Base-by-base conservation (phyloP, 257 asterid species). In the Solanum piurae region DNA sequence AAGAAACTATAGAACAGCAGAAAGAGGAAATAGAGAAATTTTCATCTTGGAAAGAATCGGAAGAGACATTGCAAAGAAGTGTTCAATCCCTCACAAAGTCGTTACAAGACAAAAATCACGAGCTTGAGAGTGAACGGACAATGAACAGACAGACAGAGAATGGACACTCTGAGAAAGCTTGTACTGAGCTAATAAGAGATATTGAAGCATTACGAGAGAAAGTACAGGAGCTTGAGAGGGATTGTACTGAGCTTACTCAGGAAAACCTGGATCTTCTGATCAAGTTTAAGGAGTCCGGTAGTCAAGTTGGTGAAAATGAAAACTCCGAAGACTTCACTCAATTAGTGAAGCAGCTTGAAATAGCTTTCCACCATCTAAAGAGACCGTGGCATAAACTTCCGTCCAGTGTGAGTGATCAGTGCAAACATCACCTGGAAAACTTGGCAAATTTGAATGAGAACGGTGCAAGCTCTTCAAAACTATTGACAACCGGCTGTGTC, bases 201-300 rank as follows among this genome's bases (percentile, higher is more conserved):
- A 82, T 90, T 27, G 94, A 94, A 83, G 85, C 91, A 9, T 89
- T 95, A 92, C 92, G 88, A 87, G 94, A 92, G 88, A 95, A 93
- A 90, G 88, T 95, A 83, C 86, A 86, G 8, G 98, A 95, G 89
- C 89, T 96, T 79, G 99, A 96, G 92, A 94, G 89, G 89, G 98
- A 96, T 85, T 94, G 98, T 83, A 69, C 89, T 18, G 99, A 95
- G 93, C 98, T 95, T 87, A 94, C 99, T 74, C 96, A 94, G 75
- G 99, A 96, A 87, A 96, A 96, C 88, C 95, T 96, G 38, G 96
- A 95, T 49, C 96, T 96, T 40, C 64, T 95, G n/a, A 86, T 94
- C 84, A 95, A 94, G 94, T 90, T 96, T 87, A 95, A 95, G 93
- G 98, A 92, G 44, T 93, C 89, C 2, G 88, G 91, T 86, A 77